Conservation (phyloP, 768 basidiomycete genomes). For the Termitomyces eurrhizus region DNA sequence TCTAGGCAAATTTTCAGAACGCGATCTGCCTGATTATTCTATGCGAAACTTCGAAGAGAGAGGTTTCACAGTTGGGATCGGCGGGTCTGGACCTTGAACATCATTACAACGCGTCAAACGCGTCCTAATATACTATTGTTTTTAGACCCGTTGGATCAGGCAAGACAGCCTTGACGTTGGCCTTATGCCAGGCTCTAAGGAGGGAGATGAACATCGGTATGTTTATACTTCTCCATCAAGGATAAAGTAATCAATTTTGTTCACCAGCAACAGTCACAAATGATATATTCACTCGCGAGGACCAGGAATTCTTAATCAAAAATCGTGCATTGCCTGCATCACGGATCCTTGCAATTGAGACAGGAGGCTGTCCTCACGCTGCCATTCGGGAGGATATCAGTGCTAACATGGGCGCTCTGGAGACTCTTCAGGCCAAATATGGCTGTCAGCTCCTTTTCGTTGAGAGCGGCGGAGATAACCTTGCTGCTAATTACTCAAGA, state of each 20-base stretch:
- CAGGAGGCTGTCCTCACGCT: conserved; percentile 96
- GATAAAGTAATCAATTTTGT: conserved; percentile 3
- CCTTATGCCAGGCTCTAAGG: conserved; percentile 79
- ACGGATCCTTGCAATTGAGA: conserved; percentile 95
- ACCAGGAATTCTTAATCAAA: conserved; percentile 95
- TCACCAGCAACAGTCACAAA: conserved; percentile 90
- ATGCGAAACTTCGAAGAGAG: conserved; percentile 84
- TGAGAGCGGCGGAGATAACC: conserved; percentile 95
- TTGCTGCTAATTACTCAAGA: conserved; percentile 95
- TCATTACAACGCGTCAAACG: not conserved
- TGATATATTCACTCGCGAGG: conserved; percentile 98
- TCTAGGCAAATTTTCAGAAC: conserved; percentile 85
- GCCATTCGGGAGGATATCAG: conserved; percentile 98
- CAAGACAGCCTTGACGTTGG: conserved; percentile 92
- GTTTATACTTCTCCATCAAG: conserved; percentile 17
- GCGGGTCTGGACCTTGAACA: conserved; percentile 58
- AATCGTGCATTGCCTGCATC: conserved; percentile 82
- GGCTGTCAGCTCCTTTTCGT: conserved; percentile 89
- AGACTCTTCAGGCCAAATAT: conserved; percentile 90
- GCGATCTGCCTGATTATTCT: conserved; percentile 89
- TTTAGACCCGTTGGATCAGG: conserved; percentile 96
- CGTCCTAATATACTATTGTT: not conserved
- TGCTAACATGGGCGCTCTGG: conserved; percentile 94
- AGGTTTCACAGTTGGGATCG: conserved; percentile 97
- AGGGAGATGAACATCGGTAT: conserved; percentile 88